These are phyloP conservation scores for Apiotrichum gracile DNA, from an alignment of 1,284 basidiomycete genomes.

Conservation along the genomic window DNA sequence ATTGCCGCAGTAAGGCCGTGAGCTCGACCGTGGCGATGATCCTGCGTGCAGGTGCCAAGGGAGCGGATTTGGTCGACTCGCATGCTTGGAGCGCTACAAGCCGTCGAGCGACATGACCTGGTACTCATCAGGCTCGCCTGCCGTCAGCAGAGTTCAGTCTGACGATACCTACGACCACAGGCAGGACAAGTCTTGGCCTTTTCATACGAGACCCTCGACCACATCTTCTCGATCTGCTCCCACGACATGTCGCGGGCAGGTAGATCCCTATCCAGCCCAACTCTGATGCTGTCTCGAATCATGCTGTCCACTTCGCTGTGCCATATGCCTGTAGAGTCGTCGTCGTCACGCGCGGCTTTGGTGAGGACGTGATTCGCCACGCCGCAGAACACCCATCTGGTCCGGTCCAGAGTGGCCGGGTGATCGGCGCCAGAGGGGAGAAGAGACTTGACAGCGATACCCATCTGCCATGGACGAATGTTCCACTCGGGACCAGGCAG, in stretches of 20 bases:
- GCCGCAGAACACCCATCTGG: constrained; percentile 18
- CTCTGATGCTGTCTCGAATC: constrained; percentile 14
- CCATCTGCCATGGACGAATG: constrained; percentile 33
- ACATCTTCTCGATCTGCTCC: constrained; percentile 12
- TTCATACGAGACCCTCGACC: not conserved
- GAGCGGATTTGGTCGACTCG: no score
- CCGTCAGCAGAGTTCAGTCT: not conserved
- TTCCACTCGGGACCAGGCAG: constrained; percentile 30
- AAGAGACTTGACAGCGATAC: constrained; percentile 25
- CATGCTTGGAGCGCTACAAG: no score
- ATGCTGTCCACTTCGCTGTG: constrained; percentile 18
- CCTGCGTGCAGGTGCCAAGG: no score
- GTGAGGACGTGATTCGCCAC: constrained; percentile 21
- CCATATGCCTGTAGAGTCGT: constrained; percentile 26
- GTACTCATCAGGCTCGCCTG: constrained; percentile 1
- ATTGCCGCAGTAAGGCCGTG: no score
- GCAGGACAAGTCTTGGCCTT: not conserved
- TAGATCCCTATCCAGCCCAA: constrained; percentile 20
- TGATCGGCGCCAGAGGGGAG: constrained; percentile 21
- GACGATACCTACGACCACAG: constrained; percentile 2
- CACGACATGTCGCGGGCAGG: constrained; percentile 21
- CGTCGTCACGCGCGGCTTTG: constrained; percentile 20
- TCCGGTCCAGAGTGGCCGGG: constrained; percentile 1
- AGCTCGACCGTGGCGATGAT: no score
- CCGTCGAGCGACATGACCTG: constrained; percentile 1